These are phyloP conservation scores for Pulicaria dysenterica DNA, from an alignment of 129 eudicot genomes.

Conservation along the genomic window DNA sequence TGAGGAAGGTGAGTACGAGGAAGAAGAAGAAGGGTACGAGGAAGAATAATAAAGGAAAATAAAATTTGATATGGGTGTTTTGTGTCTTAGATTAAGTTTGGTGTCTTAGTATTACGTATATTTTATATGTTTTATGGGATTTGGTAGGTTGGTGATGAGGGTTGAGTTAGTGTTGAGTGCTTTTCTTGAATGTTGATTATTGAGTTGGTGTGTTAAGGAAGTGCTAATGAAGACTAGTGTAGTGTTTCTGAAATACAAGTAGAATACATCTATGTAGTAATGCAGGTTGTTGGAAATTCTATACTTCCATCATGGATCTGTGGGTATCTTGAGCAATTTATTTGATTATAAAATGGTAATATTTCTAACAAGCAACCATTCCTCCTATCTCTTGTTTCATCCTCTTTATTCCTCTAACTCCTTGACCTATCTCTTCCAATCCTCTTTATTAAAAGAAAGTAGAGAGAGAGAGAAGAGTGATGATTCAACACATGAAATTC, in stretches of 20 bases:
- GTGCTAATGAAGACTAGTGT: slow-evolving; percentile 12
- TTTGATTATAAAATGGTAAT: no score
- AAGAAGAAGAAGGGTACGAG: slow-evolving; percentile 54
- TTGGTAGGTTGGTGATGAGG: slow-evolving; percentile 15
- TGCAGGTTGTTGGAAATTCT: no score
- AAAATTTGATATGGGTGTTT: not conserved
- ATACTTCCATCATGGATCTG: no score
- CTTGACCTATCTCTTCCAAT: no score
- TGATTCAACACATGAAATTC: no score
- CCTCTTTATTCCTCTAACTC: no score
- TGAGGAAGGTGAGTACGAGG: slow-evolving; percentile 68
- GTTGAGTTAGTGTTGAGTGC: slow-evolving; percentile 14
- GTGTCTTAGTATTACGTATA: slow-evolving; percentile 1
- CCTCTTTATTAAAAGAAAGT: no score
- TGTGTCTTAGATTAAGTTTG: slow-evolving; percentile 24
- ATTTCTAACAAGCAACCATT: no score
- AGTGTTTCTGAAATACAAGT: slow-evolving; percentile 13
- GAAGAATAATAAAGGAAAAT: slow-evolving; percentile 35
- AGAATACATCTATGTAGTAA: not conserved
- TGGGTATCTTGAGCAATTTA: no score
- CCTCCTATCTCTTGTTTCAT: no score
- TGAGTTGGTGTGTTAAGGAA: slow-evolving; percentile 30
- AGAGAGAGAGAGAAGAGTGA: no score
- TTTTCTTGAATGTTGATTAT: slow-evolving; percentile 29
- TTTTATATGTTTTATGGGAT: slow-evolving; percentile 23